Percentiles rank a stretch among this genome's conserved stretches.
Conservation (phyloP, 441 rosid genomes). For the Gossypium gossypioides region DNA sequence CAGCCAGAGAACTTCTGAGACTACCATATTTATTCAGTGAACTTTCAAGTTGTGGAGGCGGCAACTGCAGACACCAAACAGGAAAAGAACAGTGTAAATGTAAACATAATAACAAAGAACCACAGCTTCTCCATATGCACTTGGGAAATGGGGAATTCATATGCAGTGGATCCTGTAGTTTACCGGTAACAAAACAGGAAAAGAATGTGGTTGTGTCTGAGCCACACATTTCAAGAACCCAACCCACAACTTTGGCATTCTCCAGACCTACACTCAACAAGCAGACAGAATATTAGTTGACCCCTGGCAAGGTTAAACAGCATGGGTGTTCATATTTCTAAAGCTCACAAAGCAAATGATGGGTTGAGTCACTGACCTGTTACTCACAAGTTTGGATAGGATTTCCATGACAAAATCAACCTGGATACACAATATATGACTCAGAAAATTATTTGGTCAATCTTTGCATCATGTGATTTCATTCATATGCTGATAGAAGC, state of each 20-base stretch:
- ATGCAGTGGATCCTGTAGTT: background rate
- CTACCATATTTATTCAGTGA: conserved; percentile 64
- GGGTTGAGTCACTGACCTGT: conserved; percentile 49
- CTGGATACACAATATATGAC: conserved; percentile 22
- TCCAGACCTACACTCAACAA: conserved; percentile 62
- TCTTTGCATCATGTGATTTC: background rate
- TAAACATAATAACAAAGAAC: conserved; percentile 4
- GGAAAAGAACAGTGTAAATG: conserved; percentile 5
- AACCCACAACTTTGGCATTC: conserved; percentile 94
- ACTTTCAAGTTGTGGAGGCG: conserved; percentile 74
- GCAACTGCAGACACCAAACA: conserved; percentile 53
- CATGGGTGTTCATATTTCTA: background rate
- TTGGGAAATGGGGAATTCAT: background rate
- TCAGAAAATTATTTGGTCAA: background rate
- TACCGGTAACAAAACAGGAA: conserved; percentile 76
- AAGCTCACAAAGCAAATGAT: background rate
- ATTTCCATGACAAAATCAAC: conserved; percentile 97
- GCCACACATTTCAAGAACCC: conserved; percentile 92
- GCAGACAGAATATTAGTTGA: conserved; percentile 1
- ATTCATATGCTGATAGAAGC: background rate
- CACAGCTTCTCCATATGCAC: background rate
- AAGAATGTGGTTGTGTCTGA: conserved; percentile 94
- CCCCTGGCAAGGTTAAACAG: background rate
- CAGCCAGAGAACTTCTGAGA: conserved; percentile 60
- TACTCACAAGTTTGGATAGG: conserved; percentile 79